phyloP scores from a whole-genome alignment of 2,329 filamentous ascomycete species.

The Scedosporium aurantiacum region DNA sequence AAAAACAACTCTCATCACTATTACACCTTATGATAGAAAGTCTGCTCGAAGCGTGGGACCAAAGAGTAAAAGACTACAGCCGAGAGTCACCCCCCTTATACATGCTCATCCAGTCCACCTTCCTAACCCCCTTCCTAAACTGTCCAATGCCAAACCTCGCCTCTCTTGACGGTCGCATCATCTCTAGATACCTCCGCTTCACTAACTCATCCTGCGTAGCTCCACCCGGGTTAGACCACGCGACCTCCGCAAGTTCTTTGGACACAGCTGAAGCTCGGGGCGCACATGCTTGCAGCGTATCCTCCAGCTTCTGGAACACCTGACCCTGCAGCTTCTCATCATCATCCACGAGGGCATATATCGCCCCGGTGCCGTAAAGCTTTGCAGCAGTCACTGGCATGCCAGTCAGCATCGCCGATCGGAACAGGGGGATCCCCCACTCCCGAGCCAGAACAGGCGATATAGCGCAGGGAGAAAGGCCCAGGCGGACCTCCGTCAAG shows the following conservation, averaged over 20 bases:
- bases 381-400: conserved; percentile 16
- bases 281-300: conserved; percentile 13
- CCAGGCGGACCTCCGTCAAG: conserved; percentile 24
- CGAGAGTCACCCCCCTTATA: not conserved
- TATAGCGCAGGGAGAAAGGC: conserved; percentile 21
- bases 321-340: conserved; percentile 7
- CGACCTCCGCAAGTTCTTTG: conserved; percentile 18
- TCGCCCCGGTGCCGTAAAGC: conserved; percentile 15
- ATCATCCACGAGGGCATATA: conserved; percentile 15
- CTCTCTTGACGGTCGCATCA: conserved; percentile 6
- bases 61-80: not conserved
- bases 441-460: conserved; percentile 24
- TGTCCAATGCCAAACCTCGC: conserved; percentile 3
- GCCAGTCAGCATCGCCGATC: conserved; percentile 23
- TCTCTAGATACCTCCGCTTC: not conserved
- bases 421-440: conserved; percentile 20
- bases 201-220: conserved; percentile 4
- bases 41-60: not conserved
- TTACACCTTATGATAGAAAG: no score
- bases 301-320: conserved; percentile 15
- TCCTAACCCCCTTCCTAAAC: conserved; percentile 6
- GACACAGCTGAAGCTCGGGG: conserved; percentile 19
- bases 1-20: no score
- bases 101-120: conserved; percentile 4
- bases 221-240: conserved; percentile 10